These are phyloP conservation scores for Lobosporangium transversale DNA, from an alignment of 192 early-diverging fungal species.

Conservation along the genomic window DNA sequence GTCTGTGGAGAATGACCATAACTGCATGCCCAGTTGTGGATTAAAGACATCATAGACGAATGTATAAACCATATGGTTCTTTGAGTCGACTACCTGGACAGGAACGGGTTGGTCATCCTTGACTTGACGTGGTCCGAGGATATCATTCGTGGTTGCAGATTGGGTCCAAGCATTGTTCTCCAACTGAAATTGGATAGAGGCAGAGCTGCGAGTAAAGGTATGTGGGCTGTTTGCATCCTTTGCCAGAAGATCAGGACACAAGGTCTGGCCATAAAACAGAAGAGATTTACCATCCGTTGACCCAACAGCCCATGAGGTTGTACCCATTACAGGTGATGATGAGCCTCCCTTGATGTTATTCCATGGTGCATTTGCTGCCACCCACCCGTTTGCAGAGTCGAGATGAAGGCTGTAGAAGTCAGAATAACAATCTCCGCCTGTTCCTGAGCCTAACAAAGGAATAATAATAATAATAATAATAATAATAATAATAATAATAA, in stretches of 20 bases:
- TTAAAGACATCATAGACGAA: constrained; percentile 44
- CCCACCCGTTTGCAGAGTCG: constrained; percentile 29
- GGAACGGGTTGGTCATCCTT: constrained; percentile 20
- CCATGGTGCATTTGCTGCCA: constrained; percentile 26
- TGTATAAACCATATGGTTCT: constrained; percentile 14
- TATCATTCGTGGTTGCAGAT: not conserved
- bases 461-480: not conserved
- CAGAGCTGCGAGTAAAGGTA: constrained; percentile 12
- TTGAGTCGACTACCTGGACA: constrained; percentile 26
- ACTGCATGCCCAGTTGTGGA: constrained; percentile 28
- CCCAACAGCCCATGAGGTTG: constrained; percentile 21
- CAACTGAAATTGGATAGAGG: constrained; percentile 3
- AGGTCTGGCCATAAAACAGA: constrained; percentile 37
- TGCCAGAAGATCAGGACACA: constrained; percentile 15
- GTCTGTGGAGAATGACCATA: constrained; percentile 25
- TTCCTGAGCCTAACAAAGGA: constrained; percentile 12
- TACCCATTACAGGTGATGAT: constrained; percentile 3
- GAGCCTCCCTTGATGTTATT: not conserved
- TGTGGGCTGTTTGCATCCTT: constrained; percentile 1
- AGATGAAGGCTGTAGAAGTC: constrained; percentile 38
- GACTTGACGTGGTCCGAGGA: constrained; percentile 22
- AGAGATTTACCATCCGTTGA: constrained; percentile 26
- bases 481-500: not conserved
- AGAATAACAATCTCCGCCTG: constrained; percentile 30
- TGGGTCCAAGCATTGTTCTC: not conserved